Conservation (phyloP, 108 stramenopile genomes). For the Parietichytrium sp. region DNA sequence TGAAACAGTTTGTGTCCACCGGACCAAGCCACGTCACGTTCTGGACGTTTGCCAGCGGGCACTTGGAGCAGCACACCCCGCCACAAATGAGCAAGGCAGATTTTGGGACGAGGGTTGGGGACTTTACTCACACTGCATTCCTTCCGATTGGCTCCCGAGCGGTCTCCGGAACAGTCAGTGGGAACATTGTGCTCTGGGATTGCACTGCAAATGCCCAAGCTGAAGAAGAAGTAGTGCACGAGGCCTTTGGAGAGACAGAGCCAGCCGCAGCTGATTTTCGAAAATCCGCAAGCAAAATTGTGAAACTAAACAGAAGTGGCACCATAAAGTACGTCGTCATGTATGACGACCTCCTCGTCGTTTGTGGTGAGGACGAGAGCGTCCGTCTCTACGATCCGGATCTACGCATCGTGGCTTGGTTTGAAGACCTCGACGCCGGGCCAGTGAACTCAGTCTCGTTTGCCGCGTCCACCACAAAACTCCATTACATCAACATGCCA, state of each 20-base stretch:
- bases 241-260: background rate
- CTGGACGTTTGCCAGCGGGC: constrained; percentile 56
- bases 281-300: background rate
- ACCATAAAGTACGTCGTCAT: constrained; percentile 37
- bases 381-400: constrained; percentile 65
- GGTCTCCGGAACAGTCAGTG: constrained; percentile 57
- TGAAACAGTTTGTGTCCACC: constrained; percentile 54
- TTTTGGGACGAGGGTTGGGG: background rate
- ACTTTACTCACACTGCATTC: constrained; percentile 1
- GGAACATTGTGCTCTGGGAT: constrained; percentile 57
- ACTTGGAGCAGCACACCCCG: constrained; percentile 18
- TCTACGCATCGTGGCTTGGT: constrained; percentile 66
- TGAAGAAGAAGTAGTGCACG: background rate
- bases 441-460: constrained; percentile 64
- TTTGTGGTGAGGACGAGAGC: constrained; percentile 57
- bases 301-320: constrained; percentile 12
- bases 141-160: constrained; percentile 47
- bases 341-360: constrained; percentile 51
- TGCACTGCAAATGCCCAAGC: background rate
- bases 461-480: background rate
- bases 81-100: background rate
- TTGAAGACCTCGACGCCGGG: constrained; percentile 64
- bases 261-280: background rate
- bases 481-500: constrained; percentile 16
- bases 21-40: constrained; percentile 53